These are phyloP conservation scores for Fusarium camptoceras DNA, from an alignment of 2,329 filamentous ascomycete species.

Conservation along the genomic window DNA sequence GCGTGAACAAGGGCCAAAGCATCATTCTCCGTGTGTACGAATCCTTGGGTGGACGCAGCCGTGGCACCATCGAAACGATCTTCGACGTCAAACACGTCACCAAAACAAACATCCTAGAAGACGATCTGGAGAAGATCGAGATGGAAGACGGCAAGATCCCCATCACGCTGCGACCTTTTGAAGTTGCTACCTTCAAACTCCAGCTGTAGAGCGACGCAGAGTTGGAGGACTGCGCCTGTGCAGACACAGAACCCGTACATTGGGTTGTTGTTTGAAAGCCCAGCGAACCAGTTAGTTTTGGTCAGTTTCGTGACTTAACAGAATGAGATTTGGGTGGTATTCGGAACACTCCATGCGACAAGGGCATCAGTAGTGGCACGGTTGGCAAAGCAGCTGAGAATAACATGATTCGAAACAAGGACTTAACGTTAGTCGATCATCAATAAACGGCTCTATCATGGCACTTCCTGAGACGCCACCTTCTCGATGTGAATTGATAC, in stretches of 20 bases:
- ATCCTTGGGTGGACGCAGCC: slow-evolving; percentile 82
- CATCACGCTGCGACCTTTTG: slow-evolving; percentile 80
- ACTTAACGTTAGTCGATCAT: slow-evolving; percentile 26
- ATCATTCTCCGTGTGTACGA: slow-evolving; percentile 90
- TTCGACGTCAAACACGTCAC: slow-evolving; percentile 80
- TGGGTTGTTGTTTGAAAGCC: slow-evolving; percentile 7
- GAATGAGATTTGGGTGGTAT: neutral
- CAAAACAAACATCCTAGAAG: slow-evolving; percentile 90
- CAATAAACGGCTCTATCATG: slow-evolving; percentile 40
- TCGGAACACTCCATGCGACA: neutral
- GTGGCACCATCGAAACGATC: slow-evolving; percentile 74
- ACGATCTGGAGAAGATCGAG: slow-evolving; percentile 77
- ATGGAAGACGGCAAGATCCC: slow-evolving; percentile 63
- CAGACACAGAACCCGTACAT: slow-evolving; percentile 29
- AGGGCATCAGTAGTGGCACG: neutral
- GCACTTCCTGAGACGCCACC: slow-evolving; percentile 43
- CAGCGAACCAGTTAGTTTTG: neutral
- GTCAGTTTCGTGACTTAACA: neutral
- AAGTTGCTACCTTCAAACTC: slow-evolving; percentile 84
- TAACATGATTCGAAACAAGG: slow-evolving; percentile 26
- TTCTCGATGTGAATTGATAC: slow-evolving; percentile 24
- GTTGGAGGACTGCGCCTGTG: slow-evolving; percentile 43
- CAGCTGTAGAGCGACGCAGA: slow-evolving; percentile 56
- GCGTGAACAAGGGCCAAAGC: slow-evolving; percentile 76
- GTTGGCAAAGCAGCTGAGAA: neutral